Evolutionary conservation across 164 flowering plant genomes (phyloP).

Genomic region (Vitis cinerea): DNA sequence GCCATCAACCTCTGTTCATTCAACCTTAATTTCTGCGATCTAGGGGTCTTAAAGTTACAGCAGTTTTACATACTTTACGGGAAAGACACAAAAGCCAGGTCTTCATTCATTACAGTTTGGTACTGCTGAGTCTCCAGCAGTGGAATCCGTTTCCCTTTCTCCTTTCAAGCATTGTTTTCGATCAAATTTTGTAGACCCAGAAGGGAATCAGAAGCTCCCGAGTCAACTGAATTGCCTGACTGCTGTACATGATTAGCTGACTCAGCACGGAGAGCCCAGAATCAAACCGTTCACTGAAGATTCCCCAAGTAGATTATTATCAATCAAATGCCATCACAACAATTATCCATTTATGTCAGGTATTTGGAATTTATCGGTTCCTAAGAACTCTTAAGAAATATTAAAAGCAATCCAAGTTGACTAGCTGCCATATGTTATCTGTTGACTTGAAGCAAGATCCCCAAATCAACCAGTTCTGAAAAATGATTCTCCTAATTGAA

Average conservation of each 20-base stretch:
- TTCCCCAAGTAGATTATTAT: not conserved
- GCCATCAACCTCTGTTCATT: too few species aligned
- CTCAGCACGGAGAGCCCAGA: too few species aligned
- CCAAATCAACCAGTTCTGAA: not conserved
- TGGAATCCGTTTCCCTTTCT: not conserved
- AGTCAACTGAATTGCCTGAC: not conserved
- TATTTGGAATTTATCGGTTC: not conserved
- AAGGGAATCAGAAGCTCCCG: not conserved
- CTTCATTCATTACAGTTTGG: not conserved
- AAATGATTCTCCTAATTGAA: not conserved
- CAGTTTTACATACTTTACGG: not conserved
- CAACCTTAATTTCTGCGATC: too few species aligned
- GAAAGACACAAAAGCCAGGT: too few species aligned
- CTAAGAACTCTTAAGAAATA: not conserved
- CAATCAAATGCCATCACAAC: not conserved
- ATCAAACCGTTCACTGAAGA: too few species aligned
- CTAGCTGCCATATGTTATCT: not conserved
- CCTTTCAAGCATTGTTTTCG: not conserved
- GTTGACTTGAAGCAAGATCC: not conserved
- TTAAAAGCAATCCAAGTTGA: not conserved
- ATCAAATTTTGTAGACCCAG: not conserved
- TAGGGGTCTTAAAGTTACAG: not conserved
- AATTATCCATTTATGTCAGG: not conserved
- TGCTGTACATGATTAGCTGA: too few species aligned
- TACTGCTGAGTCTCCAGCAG: not conserved